Evolutionary conservation across 805 yeast species (phyloP).

Genomic region (Cyberlindnera samutprakarnensis): DNA sequence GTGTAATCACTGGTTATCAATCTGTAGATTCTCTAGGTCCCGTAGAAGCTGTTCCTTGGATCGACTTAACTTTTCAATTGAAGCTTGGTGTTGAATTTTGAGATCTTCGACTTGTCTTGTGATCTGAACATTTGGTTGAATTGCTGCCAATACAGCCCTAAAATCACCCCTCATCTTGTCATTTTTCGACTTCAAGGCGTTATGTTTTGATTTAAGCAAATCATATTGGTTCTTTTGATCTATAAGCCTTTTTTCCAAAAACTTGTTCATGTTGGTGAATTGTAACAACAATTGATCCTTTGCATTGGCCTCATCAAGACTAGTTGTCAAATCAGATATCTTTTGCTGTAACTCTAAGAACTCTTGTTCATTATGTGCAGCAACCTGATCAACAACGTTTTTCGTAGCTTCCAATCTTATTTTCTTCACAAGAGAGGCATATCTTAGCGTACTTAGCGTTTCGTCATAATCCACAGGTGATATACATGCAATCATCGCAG

Average conservation of each 20-base stretch:
- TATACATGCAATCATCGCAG: slow-evolving; percentile 80
- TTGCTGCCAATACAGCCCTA: neutral
- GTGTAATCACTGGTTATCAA: too few relatives aligned
- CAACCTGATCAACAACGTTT: slow-evolving; percentile 25
- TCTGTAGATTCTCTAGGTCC: slow-evolving; percentile 2
- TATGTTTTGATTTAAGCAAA: slow-evolving; percentile 9
- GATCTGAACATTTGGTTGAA: neutral
- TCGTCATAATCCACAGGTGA: slow-evolving; percentile 78
- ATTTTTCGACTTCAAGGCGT: neutral
- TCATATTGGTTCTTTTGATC: slow-evolving; percentile 22
- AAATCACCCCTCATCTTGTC: neutral
- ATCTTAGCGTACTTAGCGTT: slow-evolving; percentile 64
- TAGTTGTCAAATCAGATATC: slow-evolving; percentile 13
- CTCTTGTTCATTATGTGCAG: slow-evolving; percentile 6
- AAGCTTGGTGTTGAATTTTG: neutral
- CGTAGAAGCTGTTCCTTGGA: neutral
- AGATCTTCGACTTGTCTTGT: neutral
- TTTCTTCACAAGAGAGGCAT: slow-evolving; percentile 69
- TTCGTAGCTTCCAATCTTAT: slow-evolving; percentile 55
- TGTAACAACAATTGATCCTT: slow-evolving; percentile 13
- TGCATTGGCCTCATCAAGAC: slow-evolving; percentile 10
- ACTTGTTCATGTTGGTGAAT: slow-evolving; percentile 18
- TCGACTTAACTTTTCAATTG: neutral
- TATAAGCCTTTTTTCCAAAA: slow-evolving; percentile 21
- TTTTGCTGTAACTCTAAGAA: slow-evolving; percentile 14